These are phyloP conservation scores for Begonia fuchsioides DNA, from an alignment of 306 rosid genomes.

Conservation along the genomic window DNA sequence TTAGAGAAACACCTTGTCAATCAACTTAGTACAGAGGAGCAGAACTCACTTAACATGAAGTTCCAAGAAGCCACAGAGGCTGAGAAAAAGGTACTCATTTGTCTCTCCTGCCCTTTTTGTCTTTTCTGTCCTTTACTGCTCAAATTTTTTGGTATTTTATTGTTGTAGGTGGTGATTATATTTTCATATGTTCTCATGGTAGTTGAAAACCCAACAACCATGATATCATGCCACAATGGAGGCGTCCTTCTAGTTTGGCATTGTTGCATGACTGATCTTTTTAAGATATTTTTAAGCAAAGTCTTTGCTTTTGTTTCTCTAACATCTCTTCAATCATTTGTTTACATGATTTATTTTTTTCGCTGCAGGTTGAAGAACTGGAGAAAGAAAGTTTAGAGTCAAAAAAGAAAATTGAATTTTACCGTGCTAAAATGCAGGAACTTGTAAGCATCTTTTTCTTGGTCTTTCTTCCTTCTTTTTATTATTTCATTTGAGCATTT, in stretches of 20 bases:
- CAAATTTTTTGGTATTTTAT: no score
- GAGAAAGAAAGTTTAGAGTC: constrained; percentile 80
- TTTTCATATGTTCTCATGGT: no score
- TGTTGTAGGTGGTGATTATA: no score
- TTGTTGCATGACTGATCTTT: no score
- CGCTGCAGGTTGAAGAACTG: constrained; percentile 71
- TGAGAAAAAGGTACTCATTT: constrained; percentile 53
- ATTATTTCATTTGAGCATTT: constrained; percentile 4
- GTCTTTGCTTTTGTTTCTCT: no score
- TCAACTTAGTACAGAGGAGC: constrained; percentile 87
- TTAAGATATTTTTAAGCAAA: no score
- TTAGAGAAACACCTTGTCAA: constrained; percentile 71
- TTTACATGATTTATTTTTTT: constrained; percentile 11
- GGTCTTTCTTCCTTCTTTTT: constrained; percentile 13
- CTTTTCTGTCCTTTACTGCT: no score
- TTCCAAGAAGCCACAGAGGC: constrained; percentile 84
- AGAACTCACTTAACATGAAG: constrained; percentile 49
- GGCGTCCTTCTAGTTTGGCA: no score
- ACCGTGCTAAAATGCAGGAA: constrained; percentile 83
- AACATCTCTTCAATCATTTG: constrained; percentile 1
- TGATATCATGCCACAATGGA: no score
- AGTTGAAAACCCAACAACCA: no score
- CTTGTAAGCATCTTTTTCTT: constrained; percentile 46
- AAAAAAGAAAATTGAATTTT: constrained; percentile 69
- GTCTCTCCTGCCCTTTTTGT: constrained; percentile 5